These are phyloP conservation scores for Phytopythium chamaehyphon DNA, from an alignment of 352 stramenopile species.

Conservation along the genomic window DNA sequence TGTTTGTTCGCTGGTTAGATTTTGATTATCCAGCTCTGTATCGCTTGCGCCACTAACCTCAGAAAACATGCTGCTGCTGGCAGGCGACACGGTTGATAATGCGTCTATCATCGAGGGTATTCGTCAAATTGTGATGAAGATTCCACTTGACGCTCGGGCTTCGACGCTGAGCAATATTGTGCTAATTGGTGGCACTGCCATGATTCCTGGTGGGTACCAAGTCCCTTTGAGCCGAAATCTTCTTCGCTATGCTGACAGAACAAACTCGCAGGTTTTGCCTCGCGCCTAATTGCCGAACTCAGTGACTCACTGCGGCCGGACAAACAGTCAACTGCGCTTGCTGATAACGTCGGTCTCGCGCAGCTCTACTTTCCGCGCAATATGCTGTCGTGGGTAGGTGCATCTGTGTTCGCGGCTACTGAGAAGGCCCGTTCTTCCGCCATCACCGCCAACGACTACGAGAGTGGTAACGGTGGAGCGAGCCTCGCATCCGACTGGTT, in stretches of 20 bases:
- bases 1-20: slow-evolving; percentile 41
- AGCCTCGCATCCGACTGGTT: slow-evolving; percentile 57
- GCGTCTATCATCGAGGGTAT: slow-evolving; percentile 56
- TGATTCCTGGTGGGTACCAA: slow-evolving; percentile 58
- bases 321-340: slow-evolving; percentile 28
- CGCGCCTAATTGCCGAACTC: slow-evolving; percentile 48
- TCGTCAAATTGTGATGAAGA: slow-evolving; percentile 43
- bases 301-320: slow-evolving; percentile 26
- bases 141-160: slow-evolving; percentile 58
- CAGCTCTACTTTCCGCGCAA: slow-evolving; percentile 62
- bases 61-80: neutral
- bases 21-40: neutral
- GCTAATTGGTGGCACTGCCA: slow-evolving; percentile 63
- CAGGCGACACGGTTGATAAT: slow-evolving; percentile 30
- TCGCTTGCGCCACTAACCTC: neutral
- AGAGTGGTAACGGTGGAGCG: slow-evolving; percentile 17
- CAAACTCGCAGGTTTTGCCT: slow-evolving; percentile 33
- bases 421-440: slow-evolving; percentile 32
- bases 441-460: slow-evolving; percentile 59
- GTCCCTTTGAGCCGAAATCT: slow-evolving; percentile 5
- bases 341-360: slow-evolving; percentile 36
- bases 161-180: slow-evolving; percentile 76
- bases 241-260: neutral
- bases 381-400: slow-evolving; percentile 73
- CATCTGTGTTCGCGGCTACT: slow-evolving; percentile 69